Base-by-base conservation (phyloP, 768 basidiomycete genomes). In the Podaxis carcinomalis region DNA sequence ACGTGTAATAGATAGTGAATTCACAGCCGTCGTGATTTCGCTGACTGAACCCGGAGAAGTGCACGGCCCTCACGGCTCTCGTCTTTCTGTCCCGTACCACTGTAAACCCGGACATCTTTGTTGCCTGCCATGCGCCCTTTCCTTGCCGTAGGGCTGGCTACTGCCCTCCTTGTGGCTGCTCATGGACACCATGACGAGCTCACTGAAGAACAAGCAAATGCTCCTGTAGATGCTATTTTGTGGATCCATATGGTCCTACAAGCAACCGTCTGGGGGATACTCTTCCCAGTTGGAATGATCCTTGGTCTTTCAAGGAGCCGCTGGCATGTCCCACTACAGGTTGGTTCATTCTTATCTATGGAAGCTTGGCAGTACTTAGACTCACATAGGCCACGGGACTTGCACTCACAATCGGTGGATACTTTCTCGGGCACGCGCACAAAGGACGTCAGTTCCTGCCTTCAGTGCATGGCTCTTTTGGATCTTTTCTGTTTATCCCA, bases 281-380 rank as follows among this genome's bases (percentile, higher is more conserved):
- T 94, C 35, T 97, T 96, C 68, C 95, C 95, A 0, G 78, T 87
- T 5, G 95, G 88, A 28, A 90, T 90, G 89, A 86, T 91, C 0
- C 73, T 91, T 3, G 88, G 88, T 16, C 74, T 92, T 14, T 74
- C 84, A n/a, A 80, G 86, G 62, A 95, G 93, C 71, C 82, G 86
- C 67, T 95, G 90, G 87, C 95, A 97, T 71, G 93, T 95, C 47
- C 94, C 95, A 4, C 70, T 94, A 4, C 95, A 96, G 75, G 90
- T 88, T 53, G 40, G 79, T 67, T 23, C 49, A 27, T 56, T 27
- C 64, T 35, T 27, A 42, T 16, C 50, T 28, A 9, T n/a, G 6
- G 25, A 28, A 42, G 37, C 2, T 13, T 19, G 9, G 14, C 14
- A 10, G 2, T 42, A 32, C 54, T 62, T 23, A 61, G 39, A 40